Base-by-base conservation (phyloP, 441 rosid species). In the Mallotus japonicus region DNA sequence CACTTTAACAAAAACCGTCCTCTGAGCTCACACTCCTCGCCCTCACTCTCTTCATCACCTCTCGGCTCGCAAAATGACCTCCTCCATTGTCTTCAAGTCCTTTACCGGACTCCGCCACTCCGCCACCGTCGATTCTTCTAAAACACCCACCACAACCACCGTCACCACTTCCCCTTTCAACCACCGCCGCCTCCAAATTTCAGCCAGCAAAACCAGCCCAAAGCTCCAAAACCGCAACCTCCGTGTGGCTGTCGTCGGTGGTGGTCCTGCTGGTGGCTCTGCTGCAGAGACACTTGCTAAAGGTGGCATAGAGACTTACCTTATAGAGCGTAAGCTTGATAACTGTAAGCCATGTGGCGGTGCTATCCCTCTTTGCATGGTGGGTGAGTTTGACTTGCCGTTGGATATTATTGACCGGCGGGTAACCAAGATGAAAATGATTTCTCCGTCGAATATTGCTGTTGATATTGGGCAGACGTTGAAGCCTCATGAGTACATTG, bases 331-430 rank as follows among this genome's bases (percentile, higher is more conserved):
- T 16, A 91, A 93, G 86, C 83, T 93, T 63, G 96, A 93, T 76
- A 93, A 93, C 79, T 88, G 89, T 81, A 93, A 93, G 80, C 96
- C 98, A 6, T 93, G 98, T 69, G 96, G 98, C 1, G 94, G 98
- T 3, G 97, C 98, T 32, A 93, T 91, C 61, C 98, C 96, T 44
- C 84, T 93, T 53, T 91, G 96, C 79, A 90, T 91, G 98, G 97
- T 93, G 57, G 98, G 96, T 1, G 98, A 93, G 70, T 93, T 91
- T 78, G 92, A 90, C 82, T 78, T 91, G 12, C 97, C 98, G 5
- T 57, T 91, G 15, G 98, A 91, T 61, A 93, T 93, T 20, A 93
- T 93, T 37, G 98, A 93, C 80, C 82, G 97, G 67, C 79, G 79
- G 16, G 97, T 91, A 65, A 93, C 97, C 34, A 89, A 88, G 81